Conservation (phyloP, 108 stramenopile species). For the Nannochloropsis gaditana region DNA sequence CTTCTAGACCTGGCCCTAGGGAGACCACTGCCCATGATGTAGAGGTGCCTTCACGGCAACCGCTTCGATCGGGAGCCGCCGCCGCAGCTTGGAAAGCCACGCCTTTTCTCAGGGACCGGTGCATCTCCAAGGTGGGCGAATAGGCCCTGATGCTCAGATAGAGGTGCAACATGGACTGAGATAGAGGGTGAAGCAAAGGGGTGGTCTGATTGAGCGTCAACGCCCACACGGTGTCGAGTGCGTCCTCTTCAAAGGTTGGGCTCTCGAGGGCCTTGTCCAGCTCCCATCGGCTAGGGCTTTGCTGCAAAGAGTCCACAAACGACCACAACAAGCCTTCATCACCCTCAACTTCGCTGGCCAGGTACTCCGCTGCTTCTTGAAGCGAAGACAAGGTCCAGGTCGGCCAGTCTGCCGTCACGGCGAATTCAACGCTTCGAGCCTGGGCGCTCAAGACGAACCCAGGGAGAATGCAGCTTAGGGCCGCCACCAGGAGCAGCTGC, state of each 20-base stretch:
- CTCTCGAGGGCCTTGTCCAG: neutral
- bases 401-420: neutral
- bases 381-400: neutral
- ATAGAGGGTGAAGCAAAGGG: neutral
- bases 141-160: conserved; percentile 7
- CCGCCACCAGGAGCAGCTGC: neutral
- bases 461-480: neutral
- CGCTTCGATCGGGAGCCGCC: neutral
- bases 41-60: neutral
- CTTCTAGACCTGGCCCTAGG: neutral
- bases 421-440: neutral
- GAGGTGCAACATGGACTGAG: neutral
- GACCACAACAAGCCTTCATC: neutral
- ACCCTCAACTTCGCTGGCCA: neutral
- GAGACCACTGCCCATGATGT: neutral
- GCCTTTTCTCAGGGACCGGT: conserved; percentile 16
- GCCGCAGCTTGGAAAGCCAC: neutral
- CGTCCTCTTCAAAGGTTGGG: neutral
- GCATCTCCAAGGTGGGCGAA: neutral
- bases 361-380: neutral
- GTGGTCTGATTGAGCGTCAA: neutral
- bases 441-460: neutral
- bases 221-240: neutral
- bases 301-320: neutral
- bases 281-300: neutral